Percentiles rank a stretch among this genome's conserved stretches.
Conservation (phyloP, 495 filamentous ascomycete genomes). For the Penicillium psychrofluorescens region DNA sequence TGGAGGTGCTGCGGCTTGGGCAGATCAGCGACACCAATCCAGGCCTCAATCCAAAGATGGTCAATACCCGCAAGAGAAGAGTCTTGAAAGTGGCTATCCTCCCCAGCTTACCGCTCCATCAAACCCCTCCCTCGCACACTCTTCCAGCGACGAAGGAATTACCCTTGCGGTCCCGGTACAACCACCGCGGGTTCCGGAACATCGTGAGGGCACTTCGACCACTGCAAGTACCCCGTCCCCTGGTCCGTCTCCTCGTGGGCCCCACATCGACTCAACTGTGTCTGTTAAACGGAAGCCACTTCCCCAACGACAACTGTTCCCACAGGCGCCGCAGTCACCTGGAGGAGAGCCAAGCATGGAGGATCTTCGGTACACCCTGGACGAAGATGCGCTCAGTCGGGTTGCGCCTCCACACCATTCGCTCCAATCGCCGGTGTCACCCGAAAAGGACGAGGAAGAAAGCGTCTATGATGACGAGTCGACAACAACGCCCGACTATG, state of each 20-base stretch:
- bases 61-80: constrained; percentile 7
- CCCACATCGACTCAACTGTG: constrained; percentile 33
- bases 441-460: constrained; percentile 29
- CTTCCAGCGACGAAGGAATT: constrained; percentile 17
- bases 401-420: constrained; percentile 31
- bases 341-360: constrained; percentile 47
- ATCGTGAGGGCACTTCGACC: constrained; percentile 12
- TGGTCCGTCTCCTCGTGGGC: constrained; percentile 20
- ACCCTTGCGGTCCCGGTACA: constrained; percentile 6
- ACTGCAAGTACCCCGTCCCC: constrained; percentile 11
- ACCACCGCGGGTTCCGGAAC: constrained; percentile 9
- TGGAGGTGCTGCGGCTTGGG: constrained; percentile 9
- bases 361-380: constrained; percentile 58
- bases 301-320: constrained; percentile 27
- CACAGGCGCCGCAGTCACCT: constrained; percentile 1
- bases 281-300: constrained; percentile 60
- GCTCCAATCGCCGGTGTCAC: constrained; percentile 22
- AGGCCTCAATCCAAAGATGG: constrained; percentile 10
- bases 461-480: constrained; percentile 47
- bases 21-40: constrained; percentile 13
- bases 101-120: neutral
- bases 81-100: neutral
- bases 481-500: constrained; percentile 52
- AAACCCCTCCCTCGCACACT: constrained; percentile 4
- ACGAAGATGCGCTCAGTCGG: constrained; percentile 54